phyloP scores from a whole-genome alignment of 441 rosid genomes.

The Cnidoscolus chayamansa region DNA sequence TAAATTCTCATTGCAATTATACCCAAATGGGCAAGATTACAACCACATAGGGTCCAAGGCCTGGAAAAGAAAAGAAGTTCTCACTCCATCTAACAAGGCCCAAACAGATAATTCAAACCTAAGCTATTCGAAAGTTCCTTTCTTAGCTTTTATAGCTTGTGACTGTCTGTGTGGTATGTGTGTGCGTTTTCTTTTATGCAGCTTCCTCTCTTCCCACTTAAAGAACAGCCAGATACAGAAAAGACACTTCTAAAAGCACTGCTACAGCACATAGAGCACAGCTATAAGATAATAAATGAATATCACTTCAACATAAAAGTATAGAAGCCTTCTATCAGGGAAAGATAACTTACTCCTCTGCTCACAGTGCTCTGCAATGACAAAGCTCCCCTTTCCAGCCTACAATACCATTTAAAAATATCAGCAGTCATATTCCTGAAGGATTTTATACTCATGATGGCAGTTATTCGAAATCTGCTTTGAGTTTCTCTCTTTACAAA shows the following conservation, averaged over 20 bases:
- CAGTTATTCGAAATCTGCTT: background rate
- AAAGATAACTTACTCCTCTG: background rate
- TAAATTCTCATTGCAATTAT: too few species aligned
- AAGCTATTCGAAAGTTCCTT: background rate
- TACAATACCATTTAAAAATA: background rate
- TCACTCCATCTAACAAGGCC: too few species aligned
- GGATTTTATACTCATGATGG: background rate
- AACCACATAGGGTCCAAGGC: too few species aligned
- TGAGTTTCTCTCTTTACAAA: background rate
- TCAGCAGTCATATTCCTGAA: background rate
- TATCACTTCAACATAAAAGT: background rate
- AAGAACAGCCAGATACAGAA: background rate
- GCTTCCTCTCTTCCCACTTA: background rate
- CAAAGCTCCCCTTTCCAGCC: background rate
- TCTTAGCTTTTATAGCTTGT: background rate
- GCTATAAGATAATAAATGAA: background rate
- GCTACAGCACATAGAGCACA: background rate
- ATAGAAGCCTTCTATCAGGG: background rate
- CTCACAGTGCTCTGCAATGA: background rate
- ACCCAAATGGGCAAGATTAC: too few species aligned
- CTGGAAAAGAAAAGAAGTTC: too few species aligned
- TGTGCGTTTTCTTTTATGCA: too few species aligned
- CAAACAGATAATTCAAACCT: too few species aligned
- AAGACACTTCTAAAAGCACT: background rate
- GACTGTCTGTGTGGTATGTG: too few species aligned